Evolutionary conservation across 23 red algal species (phyloP).

Genomic region (Pyropia haitanensis): DNA sequence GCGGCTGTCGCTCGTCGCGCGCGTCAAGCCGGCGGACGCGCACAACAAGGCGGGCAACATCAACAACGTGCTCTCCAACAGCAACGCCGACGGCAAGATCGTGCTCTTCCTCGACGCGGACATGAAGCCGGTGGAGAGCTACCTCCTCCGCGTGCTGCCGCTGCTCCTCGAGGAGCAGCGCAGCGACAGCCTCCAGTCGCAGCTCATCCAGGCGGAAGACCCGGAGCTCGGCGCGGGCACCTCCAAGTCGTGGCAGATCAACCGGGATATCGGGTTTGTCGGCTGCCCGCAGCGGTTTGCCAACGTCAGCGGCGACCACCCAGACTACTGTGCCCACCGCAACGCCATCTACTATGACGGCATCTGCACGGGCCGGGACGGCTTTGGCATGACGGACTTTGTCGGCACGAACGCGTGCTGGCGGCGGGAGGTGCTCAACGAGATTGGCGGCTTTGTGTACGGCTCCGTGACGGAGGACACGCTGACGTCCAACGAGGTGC

Average conservation of each 20-base stretch:
- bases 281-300: conserved; percentile 52
- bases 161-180: conserved; percentile 54
- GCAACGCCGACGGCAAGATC: conserved; percentile 47
- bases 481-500: conserved; percentile 63
- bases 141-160: conserved; percentile 46
- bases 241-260: conserved; percentile 53
- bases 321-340: conserved; percentile 51
- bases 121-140: conserved; percentile 50
- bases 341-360: conserved; percentile 71
- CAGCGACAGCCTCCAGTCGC: conserved; percentile 30
- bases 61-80: conserved; percentile 69
- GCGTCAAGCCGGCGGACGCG: conserved; percentile 52
- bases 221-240: conserved; percentile 45
- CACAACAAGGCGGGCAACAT: conserved; percentile 78
- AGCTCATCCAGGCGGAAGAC: conserved; percentile 21
- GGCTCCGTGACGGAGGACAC: conserved; percentile 70
- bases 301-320: conserved; percentile 33
- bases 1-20: conserved; percentile 36
- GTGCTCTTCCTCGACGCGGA: conserved; percentile 61
- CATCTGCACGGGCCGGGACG: conserved; percentile 53
- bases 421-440: conserved; percentile 49
- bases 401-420: conserved; percentile 61
- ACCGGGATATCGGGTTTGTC: conserved; percentile 61
- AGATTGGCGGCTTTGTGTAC: conserved; percentile 65
- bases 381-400: conserved; percentile 56